phyloP scores from a whole-genome alignment of 2,329 filamentous ascomycete genomes.

The Gnomoniopsis sp. region DNA sequence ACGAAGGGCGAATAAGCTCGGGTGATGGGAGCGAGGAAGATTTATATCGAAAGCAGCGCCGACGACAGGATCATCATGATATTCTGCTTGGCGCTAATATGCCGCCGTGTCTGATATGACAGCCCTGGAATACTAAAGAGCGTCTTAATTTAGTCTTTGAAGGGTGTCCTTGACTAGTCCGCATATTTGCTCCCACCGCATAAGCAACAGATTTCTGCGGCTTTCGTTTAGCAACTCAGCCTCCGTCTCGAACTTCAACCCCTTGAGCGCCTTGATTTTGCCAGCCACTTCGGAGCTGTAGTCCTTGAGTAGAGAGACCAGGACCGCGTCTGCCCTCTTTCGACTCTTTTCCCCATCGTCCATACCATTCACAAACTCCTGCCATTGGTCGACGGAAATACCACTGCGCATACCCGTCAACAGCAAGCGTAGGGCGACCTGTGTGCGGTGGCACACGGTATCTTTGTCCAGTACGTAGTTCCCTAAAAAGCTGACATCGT shows the following conservation, averaged over 20 bases:
- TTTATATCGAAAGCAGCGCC: too few species aligned
- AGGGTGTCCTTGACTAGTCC: slow-evolving; percentile 35
- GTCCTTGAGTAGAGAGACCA: slow-evolving; percentile 36
- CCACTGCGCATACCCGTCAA: slow-evolving; percentile 6
- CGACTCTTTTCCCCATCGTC: slow-evolving; percentile 45
- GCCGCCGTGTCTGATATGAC: too few species aligned
- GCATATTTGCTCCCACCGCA: slow-evolving; percentile 42
- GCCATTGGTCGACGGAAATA: slow-evolving; percentile 38
- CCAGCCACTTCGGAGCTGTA: slow-evolving; percentile 32
- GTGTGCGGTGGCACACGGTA: slow-evolving; percentile 52
- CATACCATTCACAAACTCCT: slow-evolving; percentile 40
- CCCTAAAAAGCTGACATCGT: slow-evolving; percentile 46
- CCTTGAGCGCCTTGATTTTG: slow-evolving; percentile 28
- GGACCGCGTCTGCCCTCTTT: slow-evolving; percentile 32
- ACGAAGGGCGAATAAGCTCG: too few species aligned
- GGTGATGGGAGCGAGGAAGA: too few species aligned
- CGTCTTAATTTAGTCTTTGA: slow-evolving; percentile 24
- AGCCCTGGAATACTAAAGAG: background rate
- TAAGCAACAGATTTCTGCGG: slow-evolving; percentile 35
- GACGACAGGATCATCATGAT: too few species aligned
- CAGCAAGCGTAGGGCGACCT: slow-evolving; percentile 47
- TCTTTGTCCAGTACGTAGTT: slow-evolving; percentile 49
- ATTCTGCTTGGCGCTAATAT: too few species aligned
- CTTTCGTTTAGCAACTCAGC: slow-evolving; percentile 20
- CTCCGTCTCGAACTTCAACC: slow-evolving; percentile 21